Conservation (phyloP, 2,329 filamentous ascomycete genomes). For the Metarhizium humberi region DNA sequence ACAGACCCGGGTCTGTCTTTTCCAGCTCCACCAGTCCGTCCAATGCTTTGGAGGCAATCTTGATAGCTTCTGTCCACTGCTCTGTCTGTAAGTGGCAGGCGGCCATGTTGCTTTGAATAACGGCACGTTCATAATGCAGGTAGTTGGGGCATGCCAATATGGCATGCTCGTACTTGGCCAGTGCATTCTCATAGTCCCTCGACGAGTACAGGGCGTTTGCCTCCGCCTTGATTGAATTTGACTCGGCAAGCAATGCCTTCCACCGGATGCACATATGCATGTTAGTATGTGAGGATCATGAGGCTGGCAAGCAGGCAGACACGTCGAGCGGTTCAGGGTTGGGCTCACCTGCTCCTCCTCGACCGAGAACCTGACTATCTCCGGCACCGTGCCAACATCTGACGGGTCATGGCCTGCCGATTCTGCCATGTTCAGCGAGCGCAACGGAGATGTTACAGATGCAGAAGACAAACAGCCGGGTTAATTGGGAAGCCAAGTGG, state of each 20-base stretch:
- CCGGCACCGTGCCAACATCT: constrained; percentile 9
- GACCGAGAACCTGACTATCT: constrained; percentile 35
- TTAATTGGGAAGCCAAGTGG: background rate
- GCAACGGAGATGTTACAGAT: too few species aligned
- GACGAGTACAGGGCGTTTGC: constrained; percentile 75
- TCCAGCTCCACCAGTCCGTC: constrained; percentile 60
- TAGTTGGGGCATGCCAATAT: constrained; percentile 72
- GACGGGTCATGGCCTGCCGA: background rate
- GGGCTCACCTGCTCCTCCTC: constrained; percentile 44
- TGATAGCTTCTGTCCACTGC: constrained; percentile 77
- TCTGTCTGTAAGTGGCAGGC: constrained; percentile 79
- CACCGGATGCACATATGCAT: background rate
- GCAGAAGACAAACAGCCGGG: too few species aligned
- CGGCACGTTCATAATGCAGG: constrained; percentile 78
- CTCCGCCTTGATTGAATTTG: constrained; percentile 60
- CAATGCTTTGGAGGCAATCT: constrained; percentile 62
- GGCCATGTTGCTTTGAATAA: constrained; percentile 80
- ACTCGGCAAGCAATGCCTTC: constrained; percentile 60
- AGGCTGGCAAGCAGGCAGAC: background rate
- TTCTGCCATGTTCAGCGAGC: background rate
- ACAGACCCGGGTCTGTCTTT: constrained; percentile 19
- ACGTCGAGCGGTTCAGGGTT: background rate
- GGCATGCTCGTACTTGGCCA: constrained; percentile 75
- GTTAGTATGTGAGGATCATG: background rate
- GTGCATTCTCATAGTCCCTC: constrained; percentile 64